phyloP scores from a whole-genome alignment of 2,329 filamentous ascomycete species.

The Sarocladium oryzae region DNA sequence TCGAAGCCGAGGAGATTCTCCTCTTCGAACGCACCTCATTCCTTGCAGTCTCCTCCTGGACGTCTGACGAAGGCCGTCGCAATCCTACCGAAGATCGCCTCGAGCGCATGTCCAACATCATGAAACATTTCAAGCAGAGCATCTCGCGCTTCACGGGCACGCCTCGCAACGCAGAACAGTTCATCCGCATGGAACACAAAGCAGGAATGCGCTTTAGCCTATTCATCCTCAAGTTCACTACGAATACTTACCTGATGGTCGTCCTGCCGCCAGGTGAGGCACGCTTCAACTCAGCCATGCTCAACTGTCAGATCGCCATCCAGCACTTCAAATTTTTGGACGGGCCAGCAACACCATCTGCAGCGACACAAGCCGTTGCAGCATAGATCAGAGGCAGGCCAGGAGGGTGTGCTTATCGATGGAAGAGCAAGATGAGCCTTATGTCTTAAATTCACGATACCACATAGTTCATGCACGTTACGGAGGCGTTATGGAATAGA shows the following conservation, averaged over 20 bases:
- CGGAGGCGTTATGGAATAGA: not conserved
- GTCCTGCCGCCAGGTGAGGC: conserved; percentile 87
- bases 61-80: conserved; percentile 61
- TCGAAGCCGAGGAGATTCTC: conserved; percentile 88
- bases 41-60: conserved; percentile 90
- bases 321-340: conserved; percentile 70
- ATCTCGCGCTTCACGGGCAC: conserved; percentile 70
- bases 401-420: not conserved
- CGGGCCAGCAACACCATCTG: conserved; percentile 28
- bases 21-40: conserved; percentile 95
- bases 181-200: conserved; percentile 75
- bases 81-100: conserved; percentile 93
- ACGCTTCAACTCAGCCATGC: conserved; percentile 80
- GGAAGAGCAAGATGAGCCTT: too few relatives aligned
- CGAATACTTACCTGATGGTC: conserved; percentile 94
- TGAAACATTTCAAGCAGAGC: conserved; percentile 96
- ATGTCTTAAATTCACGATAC: conserved; percentile 12
- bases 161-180: conserved; percentile 75
- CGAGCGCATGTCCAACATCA: conserved; percentile 90
- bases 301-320: conserved; percentile 83
- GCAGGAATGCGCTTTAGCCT: conserved; percentile 75
- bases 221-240: conserved; percentile 92
- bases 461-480: not conserved
- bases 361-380: conserved; percentile 5
- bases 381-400: not conserved